Evolutionary conservation across 108 stramenopile genomes (phyloP), one percentile per base, ranked within the genome.

Genomic region (Cyclostephanos tholiformis): DNA sequence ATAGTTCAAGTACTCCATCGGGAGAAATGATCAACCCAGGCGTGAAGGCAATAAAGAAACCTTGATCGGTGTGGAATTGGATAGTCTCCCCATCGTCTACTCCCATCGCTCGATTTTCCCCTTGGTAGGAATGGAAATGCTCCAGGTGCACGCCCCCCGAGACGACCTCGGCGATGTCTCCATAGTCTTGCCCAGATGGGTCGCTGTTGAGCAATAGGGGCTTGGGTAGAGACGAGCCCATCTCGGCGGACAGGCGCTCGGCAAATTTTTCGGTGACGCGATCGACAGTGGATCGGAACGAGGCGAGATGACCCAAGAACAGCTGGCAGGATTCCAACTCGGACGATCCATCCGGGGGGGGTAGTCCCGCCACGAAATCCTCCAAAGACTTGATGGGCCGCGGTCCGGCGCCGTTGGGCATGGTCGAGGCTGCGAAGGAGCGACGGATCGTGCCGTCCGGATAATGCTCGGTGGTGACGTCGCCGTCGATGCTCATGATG

Each of bases 101-200:
- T 14, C 16, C 44, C 57, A 30, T 50, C 52, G 10, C 4, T 12
- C 17, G 13, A 27, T 25, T 32, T 2, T 27, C 11, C 64, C 83
- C 75, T 25, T 85, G 70, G 72, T 93, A 95, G 11, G 83, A 84
- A 77, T 95, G 95, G 65, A 93, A 93, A 64, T 95, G 95, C 51
- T 95, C 95, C 58, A 95, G 69, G n/a, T 86, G 85, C 55, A 93
- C 87, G 17, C 92, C 90, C 44, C 79, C 39, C 20, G 74, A 23
- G 16, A 92, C 83, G 4, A 93, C 53, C 43, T 88, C 82, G 23
- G 53, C 65, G 16, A 92, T 22, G 52, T 67, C 77, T 13, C 71
- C 23, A 60, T 62, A 77, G 32, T 46, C 39, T 64, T 36, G 23
- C 35, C 35, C 46, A 19, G 57, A 27, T 0, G 59, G 55, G 4